phyloP scores from a whole-genome alignment of 495 filamentous ascomycete genomes.

The Hyaloscypha variabilis region DNA sequence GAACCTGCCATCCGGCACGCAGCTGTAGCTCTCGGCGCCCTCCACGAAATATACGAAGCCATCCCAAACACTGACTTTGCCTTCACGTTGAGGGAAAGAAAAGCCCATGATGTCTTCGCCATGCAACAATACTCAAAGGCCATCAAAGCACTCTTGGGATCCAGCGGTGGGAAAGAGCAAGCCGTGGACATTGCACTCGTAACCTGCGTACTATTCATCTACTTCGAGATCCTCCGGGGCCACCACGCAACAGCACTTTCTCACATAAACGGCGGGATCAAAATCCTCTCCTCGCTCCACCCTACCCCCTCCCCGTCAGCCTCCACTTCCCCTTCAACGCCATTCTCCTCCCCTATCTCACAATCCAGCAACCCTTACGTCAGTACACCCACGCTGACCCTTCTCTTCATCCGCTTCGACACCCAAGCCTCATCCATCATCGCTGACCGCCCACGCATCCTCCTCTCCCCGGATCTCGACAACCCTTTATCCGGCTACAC shows the following conservation, averaged over 20 bases:
- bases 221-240: conserved; percentile 41
- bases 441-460: neutral
- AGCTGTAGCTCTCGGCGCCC: conserved; percentile 41
- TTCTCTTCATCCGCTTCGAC: conserved; percentile 11
- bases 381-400: neutral
- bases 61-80: neutral
- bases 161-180: neutral
- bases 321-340: neutral
- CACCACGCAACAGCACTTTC: conserved; percentile 39
- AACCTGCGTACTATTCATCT: conserved; percentile 19
- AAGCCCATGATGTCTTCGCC: conserved; percentile 3
- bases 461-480: neutral
- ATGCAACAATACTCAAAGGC: conserved; percentile 14
- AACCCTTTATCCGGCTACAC: neutral
- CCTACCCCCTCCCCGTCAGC: neutral
- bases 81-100: neutral
- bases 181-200: conserved; percentile 10
- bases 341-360: neutral
- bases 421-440: conserved; percentile 2
- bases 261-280: conserved; percentile 50
- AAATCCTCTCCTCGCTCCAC: conserved; percentile 29
- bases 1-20: conserved; percentile 45
- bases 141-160: neutral
- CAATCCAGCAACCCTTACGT: neutral
- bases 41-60: conserved; percentile 29